Evolutionary conservation across 768 basidiomycete genomes (phyloP), one percentile per base, ranked within the genome.

Genomic region (Tulasnella sp.): DNA sequence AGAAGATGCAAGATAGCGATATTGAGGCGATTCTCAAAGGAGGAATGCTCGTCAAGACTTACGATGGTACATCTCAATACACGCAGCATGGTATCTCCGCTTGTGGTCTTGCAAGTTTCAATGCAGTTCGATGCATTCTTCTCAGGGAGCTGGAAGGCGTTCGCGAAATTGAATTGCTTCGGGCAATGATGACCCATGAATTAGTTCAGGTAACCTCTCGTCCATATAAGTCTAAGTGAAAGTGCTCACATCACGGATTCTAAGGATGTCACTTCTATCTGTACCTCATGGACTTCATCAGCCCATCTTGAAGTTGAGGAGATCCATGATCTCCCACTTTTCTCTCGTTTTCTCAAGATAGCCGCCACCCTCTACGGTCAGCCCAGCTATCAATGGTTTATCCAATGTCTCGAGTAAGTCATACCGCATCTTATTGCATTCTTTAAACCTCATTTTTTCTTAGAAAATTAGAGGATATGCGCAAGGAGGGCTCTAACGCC

Each of bases 51-150:
- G 50, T 54, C 19, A 53, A 51, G 19, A 49, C 52, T 1, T 69
- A 72, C 54, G 62, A 58, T 4, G 74, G 77, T 15, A 70, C 74
- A 10, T 74, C 79, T 39, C 80, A 81, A 56, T 82, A 80, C 47
- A 53, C 56, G 50, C 63, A 63, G n/a, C 67, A 69, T 9, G 67
- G 70, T 4, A 62, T 63, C 27, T 74, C 80, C 35, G 71, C 79
- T 2, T 83, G 80, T 54, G 81, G 81, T 15, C 67, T 83, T 22
- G 80, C 81, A 20, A 74, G 76, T 1, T 62, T 82, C 59, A 81
- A 82, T 59, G 80, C 77, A 54, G 76, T 73, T 9, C 68, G 78
- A 46, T 57, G 76, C 5, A 65, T 71, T 7, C 69, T 78, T 29
- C 66, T 58, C 40, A 62, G 61, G 20, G 66, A 71, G 46, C 57